phyloP scores from a whole-genome alignment of 2,329 filamentous ascomycete genomes.

The Fusarium subglutinans region DNA sequence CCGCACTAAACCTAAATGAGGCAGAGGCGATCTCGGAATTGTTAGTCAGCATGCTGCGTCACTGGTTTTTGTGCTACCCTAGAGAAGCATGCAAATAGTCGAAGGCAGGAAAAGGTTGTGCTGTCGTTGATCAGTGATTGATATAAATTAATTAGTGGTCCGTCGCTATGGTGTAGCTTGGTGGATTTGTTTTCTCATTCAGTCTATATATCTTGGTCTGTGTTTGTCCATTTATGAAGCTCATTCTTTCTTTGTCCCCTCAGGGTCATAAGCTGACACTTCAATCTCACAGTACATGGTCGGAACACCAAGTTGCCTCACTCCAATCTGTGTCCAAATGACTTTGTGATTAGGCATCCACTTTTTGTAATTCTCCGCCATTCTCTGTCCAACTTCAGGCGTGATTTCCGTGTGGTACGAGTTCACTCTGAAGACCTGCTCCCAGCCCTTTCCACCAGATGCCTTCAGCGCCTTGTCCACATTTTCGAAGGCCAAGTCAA shows the following conservation, averaged over 20 bases:
- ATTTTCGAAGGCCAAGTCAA: slow-evolving; percentile 63
- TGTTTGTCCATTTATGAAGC: background rate
- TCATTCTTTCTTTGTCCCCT: background rate
- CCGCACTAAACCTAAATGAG: slow-evolving; percentile 6
- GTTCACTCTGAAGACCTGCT: slow-evolving; percentile 59
- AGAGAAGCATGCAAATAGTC: background rate
- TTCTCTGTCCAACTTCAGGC: slow-evolving; percentile 49
- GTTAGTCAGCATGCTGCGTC: slow-evolving; percentile 18
- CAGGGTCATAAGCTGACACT: slow-evolving; percentile 51
- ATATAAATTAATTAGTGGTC: no score
- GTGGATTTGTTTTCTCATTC: fast-evolving
- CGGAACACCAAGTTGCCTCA: slow-evolving; percentile 55
- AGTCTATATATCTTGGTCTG: fast-evolving
- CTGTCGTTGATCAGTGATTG: background rate
- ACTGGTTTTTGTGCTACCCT: background rate
- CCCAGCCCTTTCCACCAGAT: slow-evolving; percentile 64
- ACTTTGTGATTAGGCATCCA: slow-evolving; percentile 62
- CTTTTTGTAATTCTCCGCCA: slow-evolving; percentile 56
- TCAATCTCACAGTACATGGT: slow-evolving; percentile 67
- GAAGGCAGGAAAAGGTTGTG: background rate
- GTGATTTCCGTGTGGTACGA: slow-evolving; percentile 55
- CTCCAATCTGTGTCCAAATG: slow-evolving; percentile 62
- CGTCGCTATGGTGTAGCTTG: fast-evolving
- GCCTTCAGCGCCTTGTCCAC: slow-evolving; percentile 58
- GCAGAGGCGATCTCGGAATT: background rate